Base-by-base conservation (phyloP, 2,329 filamentous ascomycete genomes). In the Orbilia brochopaga region DNA sequence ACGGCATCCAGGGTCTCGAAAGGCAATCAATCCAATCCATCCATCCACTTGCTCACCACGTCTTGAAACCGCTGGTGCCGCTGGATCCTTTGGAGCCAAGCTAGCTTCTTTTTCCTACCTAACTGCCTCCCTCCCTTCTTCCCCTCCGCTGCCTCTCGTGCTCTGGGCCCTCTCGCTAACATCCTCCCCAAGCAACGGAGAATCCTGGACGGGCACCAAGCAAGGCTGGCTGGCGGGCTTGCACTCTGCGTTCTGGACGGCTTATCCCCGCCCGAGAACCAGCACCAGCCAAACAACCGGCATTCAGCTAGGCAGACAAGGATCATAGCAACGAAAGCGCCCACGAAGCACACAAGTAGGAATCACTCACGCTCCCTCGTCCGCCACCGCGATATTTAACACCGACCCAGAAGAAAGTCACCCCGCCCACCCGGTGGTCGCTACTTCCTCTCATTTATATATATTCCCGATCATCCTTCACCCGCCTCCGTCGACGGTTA, bases 261-360 rank as follows among this genome's bases (percentile, higher is more conserved):
- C 19, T 17, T 11, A 48, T 23, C 44, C 44, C 44, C 44, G 44
- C 44, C 44, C 44, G 19, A 48, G 37, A 57, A 27, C 17, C 19
- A 44, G 42, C 30, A 51, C n/a, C n/a, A n/a, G n/a, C n/a, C 50
- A 23, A 62, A 46, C 37, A 69, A 63, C 65, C 40, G 67, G 67
- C 67, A 37, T 27, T 72, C 67, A 72, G 67, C 67, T 61, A 72
- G 67, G 67, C 67, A 65, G 67, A 72, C 67, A 72, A 55, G 67
- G 67, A 60, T 65, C 50, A 53, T 35, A 53, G 50, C 30, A 52
- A 30, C 40, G 32, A 44, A 42, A 32, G 23, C 56, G 30, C 50
- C 57, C 56, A 48, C 21, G 24, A 35, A 48, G 24, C 46, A 48
- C n/a, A n/a, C n/a, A 55, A 59, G 46, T 58, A 64, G 66, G 60